Base-by-base conservation (phyloP, 1,284 basidiomycete genomes). In the Moniliella sp. region DNA sequence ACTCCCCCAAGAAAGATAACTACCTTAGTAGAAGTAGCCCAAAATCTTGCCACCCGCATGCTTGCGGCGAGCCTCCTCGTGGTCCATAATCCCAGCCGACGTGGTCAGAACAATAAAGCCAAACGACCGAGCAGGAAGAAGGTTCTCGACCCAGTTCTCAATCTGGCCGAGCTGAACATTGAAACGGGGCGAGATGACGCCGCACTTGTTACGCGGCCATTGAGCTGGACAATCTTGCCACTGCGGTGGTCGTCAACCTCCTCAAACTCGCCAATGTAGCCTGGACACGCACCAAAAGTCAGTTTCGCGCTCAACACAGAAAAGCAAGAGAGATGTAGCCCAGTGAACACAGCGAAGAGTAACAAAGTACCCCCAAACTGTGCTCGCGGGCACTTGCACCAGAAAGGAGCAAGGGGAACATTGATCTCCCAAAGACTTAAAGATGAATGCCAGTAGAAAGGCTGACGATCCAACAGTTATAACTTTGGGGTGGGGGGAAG, bases 231-330 rank as follows among this genome's bases (percentile, higher is more conserved):
- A 50, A 99, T 81, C 70, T 99, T 99, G 62, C 84, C 84, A 11
- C 83, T 77, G 45, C 91, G 84, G 67, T 97, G 91, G 69, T 99
- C 91, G 62, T 99, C 91, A 62, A 99, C 78, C 66, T 93, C 80
- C 67, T 94, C 88, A 62, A 97, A 97, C 69, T 97, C 88, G 58
- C 84, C 84, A 46, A 94, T 93, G 73, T 94, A 94, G 43, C 84
- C 86, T 93, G 50, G n/a, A n/a, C n/a, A n/a, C n/a, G n/a, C n/a
- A n/a, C 7, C n/a, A n/a, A n/a, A n/a, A n/a, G n/a, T n/a, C n/a
- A n/a, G n/a, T n/a, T n/a, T n/a, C n/a, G 27, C 15, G 27, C 11
- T 9, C 11, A 28, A n/a, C 15, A 17, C 11, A 28, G 18, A 17
- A 9, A 17, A 17, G 27, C 9, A 9, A 28, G 23, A n/a, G 23